Base-by-base conservation (phyloP, 2,329 filamentous ascomycete species). In the Pseudogymnoascus sp. region DNA sequence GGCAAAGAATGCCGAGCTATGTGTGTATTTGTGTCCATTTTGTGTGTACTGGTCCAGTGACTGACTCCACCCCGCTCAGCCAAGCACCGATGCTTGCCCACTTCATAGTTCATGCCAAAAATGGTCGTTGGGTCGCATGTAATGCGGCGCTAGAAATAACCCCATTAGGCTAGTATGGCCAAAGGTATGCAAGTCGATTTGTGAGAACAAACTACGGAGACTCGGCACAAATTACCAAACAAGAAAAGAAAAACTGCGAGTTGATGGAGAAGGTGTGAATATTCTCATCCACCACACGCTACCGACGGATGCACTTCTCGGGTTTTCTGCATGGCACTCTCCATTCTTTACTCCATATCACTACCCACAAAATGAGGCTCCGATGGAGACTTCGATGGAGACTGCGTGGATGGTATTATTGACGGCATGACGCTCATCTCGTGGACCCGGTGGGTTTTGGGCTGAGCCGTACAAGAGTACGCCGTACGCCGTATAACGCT, bases 311-410 rank as follows among this genome's bases (percentile, higher is more conserved):
- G 48, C 48, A 54, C 25, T 54, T 54, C 25, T 54, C 25, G n/a
- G 14, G 3, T 51, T 28, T 28, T 28, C 16, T n/a, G 14, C 45
- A 21, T 54, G 45, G 45, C 14, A 31, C 28, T 7, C 7, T 11
- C 43, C 43, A 13, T 51, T 28, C 48, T 31, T 31, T 16, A 13
- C 48, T 54, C 48, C 48, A 54, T 54, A 54, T 54, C 8, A 8
- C 41, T 54, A 54, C 25, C 48, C 48, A 54, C 48, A 54, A 25
- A 54, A 54, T 54, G 48, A 54, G 48, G 48, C 48, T 31, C 7
- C 28, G 8, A 31, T 31, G 28, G 28, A 31, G 28, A 31, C 28
- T 31, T 16, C 23, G 48, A 54, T 31, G 48, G 48, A 31, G 48
- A 54, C 45, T 13, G 6, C 43, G 43, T 54, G 48, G 48, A 54